Conservation (phyloP, 148 eudicot species). For the Hydrangea macrophylla region DNA sequence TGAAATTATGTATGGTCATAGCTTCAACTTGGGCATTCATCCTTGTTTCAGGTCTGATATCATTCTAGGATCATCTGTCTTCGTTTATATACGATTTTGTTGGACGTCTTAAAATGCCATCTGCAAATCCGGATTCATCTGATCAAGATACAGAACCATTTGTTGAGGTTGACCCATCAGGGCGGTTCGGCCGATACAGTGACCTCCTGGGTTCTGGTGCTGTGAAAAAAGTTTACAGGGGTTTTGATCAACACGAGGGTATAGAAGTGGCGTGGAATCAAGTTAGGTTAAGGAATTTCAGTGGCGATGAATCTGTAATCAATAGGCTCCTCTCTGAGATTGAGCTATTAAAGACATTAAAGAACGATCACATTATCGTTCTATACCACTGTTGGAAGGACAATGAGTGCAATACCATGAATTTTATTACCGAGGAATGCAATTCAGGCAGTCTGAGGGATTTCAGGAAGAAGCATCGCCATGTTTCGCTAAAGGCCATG, state of each 20-base stretch:
- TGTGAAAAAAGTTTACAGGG: constrained; percentile 76
- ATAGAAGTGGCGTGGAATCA: constrained; percentile 94
- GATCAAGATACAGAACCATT: constrained; percentile 55
- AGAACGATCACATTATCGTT: constrained; percentile 51
- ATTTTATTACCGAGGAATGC: constrained; percentile 82
- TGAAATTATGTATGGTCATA: neutral
- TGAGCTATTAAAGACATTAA: constrained; percentile 48
- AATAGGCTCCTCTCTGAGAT: constrained; percentile 58
- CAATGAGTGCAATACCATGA: constrained; percentile 38
- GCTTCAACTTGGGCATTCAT: neutral
- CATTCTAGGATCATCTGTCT: neutral
- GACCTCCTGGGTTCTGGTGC: constrained; percentile 77
- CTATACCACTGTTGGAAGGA: constrained; percentile 71
- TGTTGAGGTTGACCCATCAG: constrained; percentile 71
- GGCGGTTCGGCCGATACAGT: constrained; percentile 65
- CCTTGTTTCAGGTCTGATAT: neutral
- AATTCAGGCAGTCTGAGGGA: constrained; percentile 82
- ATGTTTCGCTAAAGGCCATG: constrained; percentile 63
- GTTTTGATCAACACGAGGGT: constrained; percentile 78
- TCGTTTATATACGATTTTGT: neutral
- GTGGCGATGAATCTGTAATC: constrained; percentile 45
- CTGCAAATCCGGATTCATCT: constrained; percentile 26
- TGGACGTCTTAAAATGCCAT: constrained; percentile 38
- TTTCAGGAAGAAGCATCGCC: constrained; percentile 68
- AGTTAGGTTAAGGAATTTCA: constrained; percentile 52